Evolutionary conservation across 352 stramenopile genomes (phyloP), one percentile per base, ranked within the genome.

Genomic region (Globisporangium acanthophoron): DNA sequence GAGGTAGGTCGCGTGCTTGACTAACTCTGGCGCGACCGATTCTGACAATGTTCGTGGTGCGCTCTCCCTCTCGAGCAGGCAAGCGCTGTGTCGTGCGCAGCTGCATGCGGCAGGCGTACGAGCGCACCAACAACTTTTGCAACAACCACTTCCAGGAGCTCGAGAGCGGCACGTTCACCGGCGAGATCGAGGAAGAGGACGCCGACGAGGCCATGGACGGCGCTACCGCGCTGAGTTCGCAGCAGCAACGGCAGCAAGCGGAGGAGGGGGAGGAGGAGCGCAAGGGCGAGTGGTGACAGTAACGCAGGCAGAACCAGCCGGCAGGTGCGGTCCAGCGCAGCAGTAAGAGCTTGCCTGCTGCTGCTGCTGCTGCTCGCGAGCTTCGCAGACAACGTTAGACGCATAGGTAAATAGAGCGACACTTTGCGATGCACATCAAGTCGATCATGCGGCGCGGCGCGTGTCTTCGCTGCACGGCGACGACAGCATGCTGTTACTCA

Each of bases 111-210:
- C 77, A 74, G 44, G 77, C 77, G n/a, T 87, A 87, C 61, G 74
- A 85, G 56, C 73, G 77, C 24, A 87, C 77, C 0, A 57, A 68
- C 35, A 85, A 87, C 59, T 77, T 70, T 43, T 86, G 76, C 64
- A 68, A 69, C 6, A 79, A 71, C 46, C 76, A 86, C 57, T 79
- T 71, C 57, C 68, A 66, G 20, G 57, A 62, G 54, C 58, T 62
- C 59, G 33, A 62, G n/a, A 31, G 46, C 13, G 54, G 54, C 33
- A 49, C 35, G 44, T 60, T 60, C 45, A 29, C 31, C 27, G 56
- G 40, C 27, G 47, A 61, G 37, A 47, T 55, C 47, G 56, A 49
- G 0, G 49, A 55, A 8, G 35, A 39, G 41, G 27, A 51, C 53
- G n/a, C 16, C 3, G 47, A 21, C 21, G 27, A 50, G 15, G 40